A percentile compares a stretch with the other conserved stretches of the same genome.
Conservation (phyloP, 305 asterid species). For the Fraxinus ornus region DNA sequence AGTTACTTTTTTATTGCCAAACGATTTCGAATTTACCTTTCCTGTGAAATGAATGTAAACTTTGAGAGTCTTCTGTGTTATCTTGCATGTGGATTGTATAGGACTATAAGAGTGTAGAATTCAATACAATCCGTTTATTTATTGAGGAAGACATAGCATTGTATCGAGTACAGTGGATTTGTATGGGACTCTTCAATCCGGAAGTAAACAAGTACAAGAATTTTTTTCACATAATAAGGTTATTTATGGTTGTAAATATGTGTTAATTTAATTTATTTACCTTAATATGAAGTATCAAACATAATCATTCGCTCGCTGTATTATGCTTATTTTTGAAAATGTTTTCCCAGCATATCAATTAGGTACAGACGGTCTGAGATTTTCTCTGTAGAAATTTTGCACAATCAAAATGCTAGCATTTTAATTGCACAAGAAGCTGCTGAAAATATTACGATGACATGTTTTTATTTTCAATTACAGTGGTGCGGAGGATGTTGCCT, state of each 20-base stretch:
- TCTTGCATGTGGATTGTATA: not conserved
- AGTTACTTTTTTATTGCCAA: not conserved
- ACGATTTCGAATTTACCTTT: not conserved
- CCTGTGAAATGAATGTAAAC: not conserved
- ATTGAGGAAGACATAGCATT: not conserved
- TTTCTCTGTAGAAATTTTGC: not conserved
- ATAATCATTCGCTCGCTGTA: not conserved
- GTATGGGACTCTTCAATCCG: not conserved
- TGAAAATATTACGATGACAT: not conserved
- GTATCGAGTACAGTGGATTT: not conserved
- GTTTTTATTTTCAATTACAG: conserved; percentile 35
- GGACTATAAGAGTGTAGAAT: not conserved
- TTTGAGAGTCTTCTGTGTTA: not conserved
- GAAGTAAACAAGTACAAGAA: not conserved
- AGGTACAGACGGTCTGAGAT: not conserved
- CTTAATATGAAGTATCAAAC: not conserved
- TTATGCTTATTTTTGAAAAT: not conserved
- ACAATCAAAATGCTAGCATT: not conserved
- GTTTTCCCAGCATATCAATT: not conserved
- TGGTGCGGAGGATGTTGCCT: conserved; percentile 96
- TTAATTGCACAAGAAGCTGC: not conserved
- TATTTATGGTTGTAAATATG: not conserved
- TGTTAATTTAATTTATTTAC: not conserved
- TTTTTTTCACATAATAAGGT: not conserved
- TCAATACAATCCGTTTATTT: not conserved